These are phyloP conservation scores for Juglanconis juglandina DNA, from an alignment of 2,329 filamentous ascomycete species.

Conservation along the genomic window DNA sequence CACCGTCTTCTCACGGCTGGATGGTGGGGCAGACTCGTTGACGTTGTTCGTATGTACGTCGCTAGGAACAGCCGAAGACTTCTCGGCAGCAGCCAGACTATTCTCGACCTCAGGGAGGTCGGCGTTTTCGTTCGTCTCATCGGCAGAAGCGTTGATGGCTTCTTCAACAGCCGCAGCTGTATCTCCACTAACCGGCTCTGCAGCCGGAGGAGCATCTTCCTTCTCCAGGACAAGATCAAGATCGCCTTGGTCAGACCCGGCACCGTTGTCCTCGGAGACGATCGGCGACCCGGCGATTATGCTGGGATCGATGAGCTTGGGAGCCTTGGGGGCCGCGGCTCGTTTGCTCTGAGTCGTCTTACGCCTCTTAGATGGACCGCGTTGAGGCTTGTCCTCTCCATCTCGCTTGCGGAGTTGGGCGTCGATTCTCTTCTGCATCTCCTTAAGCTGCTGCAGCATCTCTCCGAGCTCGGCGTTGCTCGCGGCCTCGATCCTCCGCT, in stretches of 20 bases:
- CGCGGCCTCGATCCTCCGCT: neutral
- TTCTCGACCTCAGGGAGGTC: neutral
- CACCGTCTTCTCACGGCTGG: neutral
- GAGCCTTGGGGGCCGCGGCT: too few relatives aligned
- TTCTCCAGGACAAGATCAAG: neutral
- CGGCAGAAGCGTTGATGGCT: neutral
- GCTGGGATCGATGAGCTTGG: neutral
- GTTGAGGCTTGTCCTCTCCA: neutral
- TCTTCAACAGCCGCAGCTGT: neutral
- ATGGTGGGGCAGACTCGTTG: neutral
- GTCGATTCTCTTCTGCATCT: slow-evolving; percentile 4
- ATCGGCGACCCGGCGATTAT: neutral
- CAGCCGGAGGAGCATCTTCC: neutral
- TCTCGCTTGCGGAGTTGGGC: neutral
- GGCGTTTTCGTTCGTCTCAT: neutral
- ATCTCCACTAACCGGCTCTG: neutral
- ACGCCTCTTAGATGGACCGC: neutral
- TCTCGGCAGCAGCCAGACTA: neutral
- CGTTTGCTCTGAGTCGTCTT: neutral
- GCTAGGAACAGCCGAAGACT: neutral
- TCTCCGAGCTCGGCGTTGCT: slow-evolving; percentile 4
- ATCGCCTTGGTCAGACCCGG: neutral
- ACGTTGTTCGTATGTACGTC: neutral
- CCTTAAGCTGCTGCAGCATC: slow-evolving; percentile 4
- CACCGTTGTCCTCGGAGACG: neutral